Base-by-base conservation (phyloP, 129 eudicot species). In the Deinandra increscens region DNA sequence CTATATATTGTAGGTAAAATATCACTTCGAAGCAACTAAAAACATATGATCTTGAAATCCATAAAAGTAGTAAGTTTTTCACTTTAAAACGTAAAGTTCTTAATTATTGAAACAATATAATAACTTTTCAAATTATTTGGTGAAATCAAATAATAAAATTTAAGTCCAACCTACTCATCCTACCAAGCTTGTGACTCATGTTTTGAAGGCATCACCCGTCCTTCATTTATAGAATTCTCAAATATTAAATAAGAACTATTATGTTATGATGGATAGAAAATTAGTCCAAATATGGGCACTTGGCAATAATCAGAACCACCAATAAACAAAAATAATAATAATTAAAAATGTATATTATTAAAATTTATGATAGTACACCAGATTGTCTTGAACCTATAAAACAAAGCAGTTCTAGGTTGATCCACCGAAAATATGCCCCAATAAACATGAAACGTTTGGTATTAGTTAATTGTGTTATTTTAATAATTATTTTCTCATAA, bases 101-200 rank as follows among this genome's bases (percentile, higher is more conserved):
- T n/a, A 60, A 6, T n/a, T 13, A 31, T 60, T 13, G 14, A 69
- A 36, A 34, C 26, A 23, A 54, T 2, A 8, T 12, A 53, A 6
- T 50, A 36, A 36, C 22, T 51, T 69, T 19, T 10, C 13, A 14
- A 22, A n/a, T n/a, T 70, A 5, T 55, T 70, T 10, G 34, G 12
- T 38, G 6, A 54, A 54, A 59, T 11, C 23, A 26, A 17, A 53
- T 69, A 69, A 19, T 26, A 4, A 23, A 71, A 38, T 60, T 71
- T 1, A 60, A 17, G 22, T 71, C 60, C 68, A 71, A 60, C 68
- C 60, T 43, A 71, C 76, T 60, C 60, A 71, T 58, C 44, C 65
- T 50, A 60, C 49, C 56, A 45, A 19, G 46, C 77, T 62, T 48
- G 41, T 73, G 70, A 73, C 39, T 73, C 54, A 48, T 61, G 63